Evolutionary conservation across 208 protist species (phyloP).

Genomic region (Crithidia fasciculata): DNA sequence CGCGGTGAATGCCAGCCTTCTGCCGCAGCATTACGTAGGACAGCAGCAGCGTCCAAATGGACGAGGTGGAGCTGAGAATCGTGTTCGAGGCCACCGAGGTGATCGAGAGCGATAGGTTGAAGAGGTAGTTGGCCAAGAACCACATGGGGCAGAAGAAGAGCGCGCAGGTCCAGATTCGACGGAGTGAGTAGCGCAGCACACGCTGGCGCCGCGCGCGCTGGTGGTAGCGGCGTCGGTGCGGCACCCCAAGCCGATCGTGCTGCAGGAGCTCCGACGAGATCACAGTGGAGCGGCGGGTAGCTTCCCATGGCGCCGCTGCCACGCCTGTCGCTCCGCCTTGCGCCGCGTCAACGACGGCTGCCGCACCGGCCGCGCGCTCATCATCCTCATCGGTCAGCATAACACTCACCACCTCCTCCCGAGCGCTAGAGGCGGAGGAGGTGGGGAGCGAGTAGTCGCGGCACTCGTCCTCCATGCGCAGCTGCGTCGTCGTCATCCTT

Average conservation of each 20-base stretch:
- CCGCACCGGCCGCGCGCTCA: background rate
- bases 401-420: constrained; percentile 42
- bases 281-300: constrained; percentile 1
- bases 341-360: background rate
- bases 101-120: constrained; percentile 88
- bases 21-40: constrained; percentile 77
- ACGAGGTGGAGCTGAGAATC: constrained; percentile 86
- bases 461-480: constrained; percentile 30
- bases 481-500: background rate
- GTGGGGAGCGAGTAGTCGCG: constrained; percentile 37
- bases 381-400: constrained; percentile 32
- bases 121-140: constrained; percentile 92
- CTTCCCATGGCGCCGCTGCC: constrained; percentile 5
- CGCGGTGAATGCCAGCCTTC: constrained; percentile 46
- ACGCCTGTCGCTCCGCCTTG: background rate
- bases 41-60: constrained; percentile 86
- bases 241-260: constrained; percentile 1
- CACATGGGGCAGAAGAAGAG: constrained; percentile 87
- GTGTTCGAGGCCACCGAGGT: constrained; percentile 91
- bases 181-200: constrained; percentile 66
- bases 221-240: constrained; percentile 13
- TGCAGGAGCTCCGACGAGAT: constrained; percentile 20
- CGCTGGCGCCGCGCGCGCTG: constrained; percentile 47
- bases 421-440: constrained; percentile 30
- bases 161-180: constrained; percentile 75